Evolutionary conservation across 352 stramenopile species (phyloP), one percentile per base, ranked within the genome.

Genomic region (Pythium chondricola): DNA sequence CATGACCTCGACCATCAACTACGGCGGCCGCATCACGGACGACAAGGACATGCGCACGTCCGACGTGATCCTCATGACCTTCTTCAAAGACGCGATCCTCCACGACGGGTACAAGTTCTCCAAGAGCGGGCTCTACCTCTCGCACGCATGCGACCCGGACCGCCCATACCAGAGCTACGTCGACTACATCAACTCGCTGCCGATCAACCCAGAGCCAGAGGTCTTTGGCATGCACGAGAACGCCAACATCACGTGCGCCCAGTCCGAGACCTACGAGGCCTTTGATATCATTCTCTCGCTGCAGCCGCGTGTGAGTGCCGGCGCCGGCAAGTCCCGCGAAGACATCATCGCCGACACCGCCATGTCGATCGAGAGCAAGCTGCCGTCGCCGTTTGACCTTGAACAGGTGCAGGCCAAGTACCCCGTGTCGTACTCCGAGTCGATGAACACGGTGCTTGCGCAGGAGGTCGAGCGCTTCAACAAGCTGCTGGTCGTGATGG

Each of bases 221-320:
- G 82, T 96, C 7, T 97, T 97, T 65, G 91, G 91, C 24, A 97
- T 97, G 89, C 91, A 97, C 60, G 81, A 95, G 41, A 97, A 97
- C 61, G 91, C 91, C 31, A 95, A 93, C 58, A 97, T 97, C 61
- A 96, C 90, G 11, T 97, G 85, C 59, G 86, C 86, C 6, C 83
- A 95, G 50, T 88, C 84, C 5, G 88, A 97, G 56, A 90, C 83
- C 1, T 95, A 88, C 63, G 81, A 85, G 40, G 83, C 83, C 35
- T 88, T 97, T 67, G 83, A 91, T 38, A 86, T 97, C 40, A 71
- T 87, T 18, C 51, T 89, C n/a, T 83, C 87, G 26, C 71, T 95
- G 10, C 82, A 93, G 49, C 82, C 82, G 1, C 70, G 82, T 2
- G 77, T 86, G 51, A 83, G 72, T 8, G 59, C 69, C 6, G 80